Conservation (phyloP, 768 basidiomycete genomes). For the Auricularia sp. region DNA sequence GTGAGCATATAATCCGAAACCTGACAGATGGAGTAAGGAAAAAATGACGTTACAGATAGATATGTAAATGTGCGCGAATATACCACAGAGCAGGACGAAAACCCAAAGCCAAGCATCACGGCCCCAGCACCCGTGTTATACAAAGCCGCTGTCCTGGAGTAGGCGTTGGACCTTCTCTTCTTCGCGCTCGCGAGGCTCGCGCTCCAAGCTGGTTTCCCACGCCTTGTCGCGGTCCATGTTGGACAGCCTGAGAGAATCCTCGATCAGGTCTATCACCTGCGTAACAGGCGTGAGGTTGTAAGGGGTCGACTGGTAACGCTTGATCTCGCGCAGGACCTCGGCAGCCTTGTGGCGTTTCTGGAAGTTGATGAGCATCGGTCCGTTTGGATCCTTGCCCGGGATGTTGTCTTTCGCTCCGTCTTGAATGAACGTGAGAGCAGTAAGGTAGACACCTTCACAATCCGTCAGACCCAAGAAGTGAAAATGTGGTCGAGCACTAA, state of each 20-base stretch:
- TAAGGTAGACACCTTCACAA: constrained; percentile 79
- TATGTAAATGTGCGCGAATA: not conserved
- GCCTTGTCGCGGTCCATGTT: too few relatives aligned
- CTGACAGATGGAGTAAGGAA: not conserved
- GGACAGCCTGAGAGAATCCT: constrained; percentile 56
- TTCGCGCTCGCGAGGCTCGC: constrained; percentile 90
- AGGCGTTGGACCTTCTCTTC: constrained; percentile 93
- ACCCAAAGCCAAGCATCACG: not conserved
- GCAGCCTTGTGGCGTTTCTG: constrained; percentile 90
- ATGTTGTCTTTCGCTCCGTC: constrained; percentile 88
- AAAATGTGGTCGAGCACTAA: constrained; percentile 24
- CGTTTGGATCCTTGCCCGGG: constrained; percentile 18
- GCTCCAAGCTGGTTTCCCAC: constrained; percentile 26
- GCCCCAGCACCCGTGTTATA: constrained; percentile 26
- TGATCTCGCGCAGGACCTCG: constrained; percentile 95
- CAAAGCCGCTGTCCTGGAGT: constrained; percentile 80
- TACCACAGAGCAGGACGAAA: not conserved
- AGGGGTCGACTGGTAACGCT: constrained; percentile 85
- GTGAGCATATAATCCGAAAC: too few relatives aligned
- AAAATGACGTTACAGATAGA: not conserved
- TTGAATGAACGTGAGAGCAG: constrained; percentile 91
- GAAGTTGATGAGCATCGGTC: constrained; percentile 74
- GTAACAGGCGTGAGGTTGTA: constrained; percentile 75
- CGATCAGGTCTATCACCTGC: constrained; percentile 62
- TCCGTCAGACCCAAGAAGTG: not conserved